phyloP scores from a whole-genome alignment of 2,329 filamentous ascomycete genomes.

The Fusarium brevicatenulatum region DNA sequence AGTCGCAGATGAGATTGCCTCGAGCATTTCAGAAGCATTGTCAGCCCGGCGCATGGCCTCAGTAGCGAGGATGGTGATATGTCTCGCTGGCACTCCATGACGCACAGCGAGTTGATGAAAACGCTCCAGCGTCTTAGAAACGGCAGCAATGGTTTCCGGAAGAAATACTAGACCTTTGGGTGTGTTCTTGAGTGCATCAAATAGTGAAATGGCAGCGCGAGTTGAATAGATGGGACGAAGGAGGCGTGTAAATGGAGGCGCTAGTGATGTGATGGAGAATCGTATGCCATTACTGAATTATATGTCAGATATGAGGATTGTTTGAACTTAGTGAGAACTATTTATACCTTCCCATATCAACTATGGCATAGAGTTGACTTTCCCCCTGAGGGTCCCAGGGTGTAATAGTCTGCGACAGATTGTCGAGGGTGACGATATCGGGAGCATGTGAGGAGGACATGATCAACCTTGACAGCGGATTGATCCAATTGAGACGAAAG shows the following conservation, averaged over 20 bases:
- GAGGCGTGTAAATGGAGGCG: conserved; percentile 74
- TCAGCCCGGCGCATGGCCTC: conserved; percentile 86
- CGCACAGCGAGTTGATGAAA: conserved; percentile 78
- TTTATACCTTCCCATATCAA: conserved; percentile 69
- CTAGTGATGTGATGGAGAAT: conserved; percentile 88
- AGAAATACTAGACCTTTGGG: conserved; percentile 57
- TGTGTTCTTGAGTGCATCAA: conserved; percentile 76
- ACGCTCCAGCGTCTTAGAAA: conserved; percentile 72
- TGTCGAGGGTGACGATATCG: conserved; percentile 62
- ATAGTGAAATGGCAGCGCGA: conserved; percentile 84
- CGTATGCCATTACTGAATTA: conserved; percentile 83
- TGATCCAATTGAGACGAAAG: background rate
- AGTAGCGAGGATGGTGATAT: conserved; percentile 83
- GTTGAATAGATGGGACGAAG: conserved; percentile 82
- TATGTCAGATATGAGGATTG: background rate
- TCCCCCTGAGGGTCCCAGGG: conserved; percentile 58
- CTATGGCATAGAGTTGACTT: conserved; percentile 65
- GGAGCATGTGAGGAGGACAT: conserved; percentile 47
- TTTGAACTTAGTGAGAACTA: background rate
- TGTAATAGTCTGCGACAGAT: conserved; percentile 60
- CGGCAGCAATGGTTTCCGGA: conserved; percentile 67
- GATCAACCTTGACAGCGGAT: background rate
- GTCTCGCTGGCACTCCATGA: conserved; percentile 71
- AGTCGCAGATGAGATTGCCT: conserved; percentile 69
- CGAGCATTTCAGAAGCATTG: conserved; percentile 76